Conservation (phyloP, 169 alveolate species). For the Babesia divergens region DNA sequence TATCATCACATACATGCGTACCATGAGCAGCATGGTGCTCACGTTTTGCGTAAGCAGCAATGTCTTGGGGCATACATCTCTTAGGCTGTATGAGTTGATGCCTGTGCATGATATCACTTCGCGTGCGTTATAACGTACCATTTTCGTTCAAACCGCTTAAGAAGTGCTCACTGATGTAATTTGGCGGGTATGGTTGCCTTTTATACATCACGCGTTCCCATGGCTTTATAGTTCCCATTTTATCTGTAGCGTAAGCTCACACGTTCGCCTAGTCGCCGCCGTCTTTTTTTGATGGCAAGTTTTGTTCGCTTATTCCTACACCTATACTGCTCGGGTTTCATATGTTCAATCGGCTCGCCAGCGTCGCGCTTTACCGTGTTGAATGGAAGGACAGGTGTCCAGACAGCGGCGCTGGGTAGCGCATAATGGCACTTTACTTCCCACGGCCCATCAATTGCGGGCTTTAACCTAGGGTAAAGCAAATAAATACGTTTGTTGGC, state of each 20-base stretch:
- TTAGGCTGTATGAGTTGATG: constrained; percentile 21
- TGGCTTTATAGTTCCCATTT: not conserved
- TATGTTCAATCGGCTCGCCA: too few relatives aligned
- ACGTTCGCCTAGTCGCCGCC: constrained; percentile 55
- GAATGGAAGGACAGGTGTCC: too few relatives aligned
- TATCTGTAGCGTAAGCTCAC: constrained; percentile 60
- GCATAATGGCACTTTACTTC: too few relatives aligned
- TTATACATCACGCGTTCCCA: constrained; percentile 43
- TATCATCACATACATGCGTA: constrained; percentile 17
- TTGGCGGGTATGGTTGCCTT: constrained; percentile 47
- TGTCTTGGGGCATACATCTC: constrained; percentile 48
- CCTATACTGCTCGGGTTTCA: not conserved
- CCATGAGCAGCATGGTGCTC: constrained; percentile 58
- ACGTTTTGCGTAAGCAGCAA: constrained; percentile 45
- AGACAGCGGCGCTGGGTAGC: too few relatives aligned
- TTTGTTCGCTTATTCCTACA: constrained; percentile 50
- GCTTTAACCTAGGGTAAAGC: too few relatives aligned
- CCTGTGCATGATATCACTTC: not conserved
- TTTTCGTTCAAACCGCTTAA: constrained; percentile 33
- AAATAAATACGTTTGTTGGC: too few relatives aligned
- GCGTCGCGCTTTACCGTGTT: too few relatives aligned
- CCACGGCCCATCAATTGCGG: too few relatives aligned
- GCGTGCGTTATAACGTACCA: not conserved
- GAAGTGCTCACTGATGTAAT: constrained; percentile 43
- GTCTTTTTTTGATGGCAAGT: constrained; percentile 44